Evolutionary conservation across 108 stramenopile genomes (phyloP), one percentile per base, ranked within the genome.

Genomic region (Discostella pseudostelligera): DNA sequence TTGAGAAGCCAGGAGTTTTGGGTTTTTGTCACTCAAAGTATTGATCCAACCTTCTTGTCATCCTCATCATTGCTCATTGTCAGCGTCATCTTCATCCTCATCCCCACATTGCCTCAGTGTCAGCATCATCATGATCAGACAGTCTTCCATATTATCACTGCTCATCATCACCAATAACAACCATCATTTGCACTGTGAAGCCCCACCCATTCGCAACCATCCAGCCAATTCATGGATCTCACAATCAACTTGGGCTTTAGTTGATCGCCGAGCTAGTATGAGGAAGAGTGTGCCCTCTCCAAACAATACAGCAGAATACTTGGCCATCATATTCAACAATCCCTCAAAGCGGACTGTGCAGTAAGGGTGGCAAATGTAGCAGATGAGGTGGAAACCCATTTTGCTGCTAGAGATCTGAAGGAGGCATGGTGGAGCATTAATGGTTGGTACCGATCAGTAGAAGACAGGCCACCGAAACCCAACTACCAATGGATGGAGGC

Each of bases 361-460:
- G 3, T 16, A 11, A 19, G 51, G 20, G 29, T 28, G 19, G 53
- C 22, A 10, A 24, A 53, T 36, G 65, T 50, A 8, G 51, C 51
- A 17, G 5, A 14, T 7, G 9, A 5, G 4, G 32, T 65, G 19
- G 51, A 65, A 14, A 10, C 16, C 20, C 65, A 22, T 16, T 26
- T 65, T 8, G 51, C 5, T 6, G 8, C 51, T 25, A 32, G 53
- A 13, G 29, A 54, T 36, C 5, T 39, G 17, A 36, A 53, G 35
- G 65, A 36, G n/a, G 49, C 65, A 10, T 65, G 35, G 32, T 12
- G 44, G 17, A 8, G 11, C 35, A 4, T 55, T 8, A 54, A 65
- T 12, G 39, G 51, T 4, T 65, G 65, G 65, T 65, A 65, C 35
- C 19, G 53, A 4, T 36, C 50, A 10, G 32, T 26, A 4, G 53